Conservation (phyloP, 2,329 filamentous ascomycete species). For the Dactylella cylindrospora region DNA sequence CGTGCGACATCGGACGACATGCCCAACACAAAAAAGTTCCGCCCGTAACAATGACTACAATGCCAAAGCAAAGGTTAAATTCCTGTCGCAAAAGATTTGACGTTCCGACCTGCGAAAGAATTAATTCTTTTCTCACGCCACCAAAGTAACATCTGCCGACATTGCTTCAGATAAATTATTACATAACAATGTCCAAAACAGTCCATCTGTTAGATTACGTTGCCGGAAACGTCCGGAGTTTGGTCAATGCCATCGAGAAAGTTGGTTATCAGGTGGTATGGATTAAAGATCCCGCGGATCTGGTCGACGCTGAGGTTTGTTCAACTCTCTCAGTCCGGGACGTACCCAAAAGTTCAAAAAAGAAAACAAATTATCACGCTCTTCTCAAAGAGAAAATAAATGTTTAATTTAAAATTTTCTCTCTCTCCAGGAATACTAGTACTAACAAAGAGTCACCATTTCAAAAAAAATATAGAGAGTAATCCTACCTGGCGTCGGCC, state of each 20-base stretch:
- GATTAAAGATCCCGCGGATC: constrained; percentile 81
- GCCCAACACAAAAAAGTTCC: constrained; percentile 26
- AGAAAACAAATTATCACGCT: no score
- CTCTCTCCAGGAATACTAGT: constrained; percentile 49
- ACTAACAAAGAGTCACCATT: constrained; percentile 61
- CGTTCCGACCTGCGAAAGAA: no score
- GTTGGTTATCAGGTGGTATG: constrained; percentile 90
- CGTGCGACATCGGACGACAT: constrained; percentile 44
- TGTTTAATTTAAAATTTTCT: no score
- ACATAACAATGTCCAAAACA: constrained; percentile 37
- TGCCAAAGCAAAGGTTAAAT: background rate
- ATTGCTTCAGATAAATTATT: no score
- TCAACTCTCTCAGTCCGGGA: background rate
- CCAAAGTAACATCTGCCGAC: background rate
- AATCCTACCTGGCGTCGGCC: constrained; percentile 92
- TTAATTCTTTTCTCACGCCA: no score
- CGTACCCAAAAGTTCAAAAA: no score
- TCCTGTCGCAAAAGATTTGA: no score
- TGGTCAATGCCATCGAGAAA: constrained; percentile 97
- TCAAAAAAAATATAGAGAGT: constrained; percentile 54
- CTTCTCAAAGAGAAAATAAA: no score
- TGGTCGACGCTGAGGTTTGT: constrained; percentile 77
- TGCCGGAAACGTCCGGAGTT: constrained; percentile 90
- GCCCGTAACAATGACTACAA: background rate
- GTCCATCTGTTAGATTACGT: constrained; percentile 70